Percentiles rank a stretch among this genome's conserved stretches.
phyloP scores from a whole-genome alignment of 768 basidiomycete species.

The Gloeophyllum trabeum region DNA sequence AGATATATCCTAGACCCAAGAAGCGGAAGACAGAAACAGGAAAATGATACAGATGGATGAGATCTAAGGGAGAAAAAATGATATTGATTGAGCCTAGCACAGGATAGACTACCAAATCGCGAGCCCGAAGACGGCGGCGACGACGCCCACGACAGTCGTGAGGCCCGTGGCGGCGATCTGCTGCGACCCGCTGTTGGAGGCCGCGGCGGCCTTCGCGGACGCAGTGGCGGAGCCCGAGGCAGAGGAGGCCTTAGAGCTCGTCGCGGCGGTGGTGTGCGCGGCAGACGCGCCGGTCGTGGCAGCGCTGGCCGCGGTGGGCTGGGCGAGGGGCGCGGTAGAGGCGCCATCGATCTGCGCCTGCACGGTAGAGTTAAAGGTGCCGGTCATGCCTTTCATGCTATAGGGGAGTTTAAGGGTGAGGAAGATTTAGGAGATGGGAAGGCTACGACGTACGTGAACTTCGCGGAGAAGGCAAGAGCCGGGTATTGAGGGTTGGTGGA shows the following conservation, averaged over 20 bases:
- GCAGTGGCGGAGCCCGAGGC: constrained; percentile 6
- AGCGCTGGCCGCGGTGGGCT: constrained; percentile 13
- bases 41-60: not conserved
- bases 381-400: constrained; percentile 72
- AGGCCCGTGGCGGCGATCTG: not conserved
- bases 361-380: constrained; percentile 46
- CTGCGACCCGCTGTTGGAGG: not conserved
- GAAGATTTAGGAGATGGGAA: not conserved
- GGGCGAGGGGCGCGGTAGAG: constrained; percentile 38
- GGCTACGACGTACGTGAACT: constrained; percentile 47
- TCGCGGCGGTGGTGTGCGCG: not conserved
- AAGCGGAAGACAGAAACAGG: not conserved
- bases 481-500: constrained; percentile 38
- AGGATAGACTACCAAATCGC: not conserved
- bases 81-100: not conserved
- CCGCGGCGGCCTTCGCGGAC: constrained; percentile 4
- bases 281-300: constrained; percentile 2
- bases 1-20: too few species aligned
- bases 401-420: constrained; percentile 33
- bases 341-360: constrained; percentile 51
- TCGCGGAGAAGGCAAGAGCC: constrained; percentile 66
- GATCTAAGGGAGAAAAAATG: not conserved
- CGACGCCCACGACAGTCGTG: not conserved
- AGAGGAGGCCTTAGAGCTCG: constrained; percentile 5
- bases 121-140: not conserved